Evolutionary conservation across 805 yeast species (phyloP).

Genomic region (Candida endomychidarum): DNA sequence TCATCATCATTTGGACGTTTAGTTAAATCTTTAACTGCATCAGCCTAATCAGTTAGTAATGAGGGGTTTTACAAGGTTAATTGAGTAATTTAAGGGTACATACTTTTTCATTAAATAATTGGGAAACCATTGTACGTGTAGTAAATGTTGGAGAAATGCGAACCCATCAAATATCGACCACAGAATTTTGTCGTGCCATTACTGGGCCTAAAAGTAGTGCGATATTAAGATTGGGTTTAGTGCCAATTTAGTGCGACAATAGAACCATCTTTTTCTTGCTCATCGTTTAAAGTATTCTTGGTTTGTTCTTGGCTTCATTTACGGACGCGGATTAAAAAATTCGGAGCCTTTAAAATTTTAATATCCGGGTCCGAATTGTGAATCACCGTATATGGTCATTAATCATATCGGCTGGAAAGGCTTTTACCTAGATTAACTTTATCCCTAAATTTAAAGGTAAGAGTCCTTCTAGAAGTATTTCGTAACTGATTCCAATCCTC

Average conservation of each 20-base stretch:
- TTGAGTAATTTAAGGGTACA: constrained; percentile 11
- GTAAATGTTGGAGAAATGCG: background rate
- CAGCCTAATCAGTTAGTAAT: constrained; percentile 54
- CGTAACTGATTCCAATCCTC: too few relatives aligned
- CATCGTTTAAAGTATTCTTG: too few relatives aligned
- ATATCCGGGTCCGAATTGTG: too few relatives aligned
- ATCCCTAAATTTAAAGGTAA: too few relatives aligned
- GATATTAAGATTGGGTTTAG: background rate
- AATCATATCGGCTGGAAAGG: too few relatives aligned
- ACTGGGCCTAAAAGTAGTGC: background rate
- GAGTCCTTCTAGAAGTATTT: too few relatives aligned
- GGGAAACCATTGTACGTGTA: constrained; percentile 25
- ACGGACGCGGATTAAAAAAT: too few relatives aligned
- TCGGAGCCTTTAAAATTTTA: too few relatives aligned
- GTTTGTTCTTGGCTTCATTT: too few relatives aligned
- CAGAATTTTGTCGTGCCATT: constrained; percentile 1
- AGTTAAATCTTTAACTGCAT: constrained; percentile 71
- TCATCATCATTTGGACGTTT: constrained; percentile 85
- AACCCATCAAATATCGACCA: background rate
- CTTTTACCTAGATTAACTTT: too few relatives aligned
- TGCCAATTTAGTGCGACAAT: background rate
- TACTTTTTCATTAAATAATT: constrained; percentile 33
- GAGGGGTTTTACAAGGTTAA: background rate
- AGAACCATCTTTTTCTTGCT: too few relatives aligned
- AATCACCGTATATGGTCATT: too few relatives aligned